These are phyloP conservation scores for Phytopythium montanum DNA, from an alignment of 352 stramenopile genomes.

Conservation along the genomic window DNA sequence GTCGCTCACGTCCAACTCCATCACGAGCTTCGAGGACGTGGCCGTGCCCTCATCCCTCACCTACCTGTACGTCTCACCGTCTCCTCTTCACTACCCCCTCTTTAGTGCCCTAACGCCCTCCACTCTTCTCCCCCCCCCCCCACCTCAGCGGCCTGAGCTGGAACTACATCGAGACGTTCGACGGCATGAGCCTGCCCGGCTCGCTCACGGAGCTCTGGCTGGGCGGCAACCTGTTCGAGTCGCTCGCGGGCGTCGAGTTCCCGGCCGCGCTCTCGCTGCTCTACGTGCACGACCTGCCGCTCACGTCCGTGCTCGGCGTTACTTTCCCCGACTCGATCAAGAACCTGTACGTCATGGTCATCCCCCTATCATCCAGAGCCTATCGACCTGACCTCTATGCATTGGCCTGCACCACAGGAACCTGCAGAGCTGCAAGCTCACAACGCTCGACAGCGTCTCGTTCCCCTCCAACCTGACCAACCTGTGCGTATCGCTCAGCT, in stretches of 20 bases:
- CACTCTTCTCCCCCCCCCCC: background rate
- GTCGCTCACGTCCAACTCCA: constrained; percentile 43
- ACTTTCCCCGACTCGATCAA: constrained; percentile 41
- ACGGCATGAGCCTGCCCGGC: constrained; percentile 47
- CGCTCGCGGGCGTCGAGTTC: constrained; percentile 43
- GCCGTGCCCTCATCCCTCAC: constrained; percentile 32
- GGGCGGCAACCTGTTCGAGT: constrained; percentile 63
- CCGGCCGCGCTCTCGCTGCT: constrained; percentile 49
- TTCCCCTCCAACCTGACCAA: constrained; percentile 47
- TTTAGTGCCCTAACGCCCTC: too few relatives aligned
- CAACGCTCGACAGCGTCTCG: constrained; percentile 29
- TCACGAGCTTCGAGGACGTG: constrained; percentile 43
- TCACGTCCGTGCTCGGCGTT: constrained; percentile 37
- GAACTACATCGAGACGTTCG: constrained; percentile 58
- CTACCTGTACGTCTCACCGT: constrained; percentile 25
- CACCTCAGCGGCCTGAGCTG: constrained; percentile 48
- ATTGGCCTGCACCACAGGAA: constrained; percentile 13
- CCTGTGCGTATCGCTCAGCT: constrained; percentile 29
- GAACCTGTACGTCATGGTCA: constrained; percentile 35
- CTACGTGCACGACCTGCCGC: constrained; percentile 62
- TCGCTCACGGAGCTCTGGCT: constrained; percentile 53
- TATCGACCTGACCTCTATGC: background rate
- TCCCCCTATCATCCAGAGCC: too few relatives aligned
- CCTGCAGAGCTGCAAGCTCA: constrained; percentile 39
- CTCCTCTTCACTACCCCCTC: background rate